Evolutionary conservation across 306 rosid species (phyloP), one percentile per base, ranked within the genome.

Genomic region (Sicyos baderoa): DNA sequence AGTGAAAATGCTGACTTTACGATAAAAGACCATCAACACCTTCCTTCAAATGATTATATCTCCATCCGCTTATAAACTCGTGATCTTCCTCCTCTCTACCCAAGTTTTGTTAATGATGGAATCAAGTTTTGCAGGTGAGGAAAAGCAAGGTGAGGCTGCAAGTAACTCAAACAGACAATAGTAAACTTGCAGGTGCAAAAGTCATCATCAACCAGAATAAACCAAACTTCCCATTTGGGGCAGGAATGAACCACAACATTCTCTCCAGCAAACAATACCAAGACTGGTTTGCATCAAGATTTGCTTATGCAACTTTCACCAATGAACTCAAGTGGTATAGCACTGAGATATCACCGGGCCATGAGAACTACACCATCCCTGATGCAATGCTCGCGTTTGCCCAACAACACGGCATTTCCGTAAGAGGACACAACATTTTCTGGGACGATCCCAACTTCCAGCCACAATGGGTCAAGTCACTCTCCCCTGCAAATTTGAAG

Each of bases 281-380:
- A 15, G 74, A 85, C 3, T 88, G 97, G 97, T 85, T 88, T 73
- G 58, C 79, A 1, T 78, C 88, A 1, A 85, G 88, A 71, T 91
- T 91, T 83, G 75, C 78, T 3, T 85, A 81, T 32, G 78, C 97
- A 3, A 78, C 82, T 29, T 91, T 88, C 51, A 86, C 32, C 40
- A 62, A 91, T 14, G 97, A 88, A 77, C 89, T 91, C 88, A 91
- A 91, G 56, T 91, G 96, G 97, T 84, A 88, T 71, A 75, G 73
- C 75, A 91, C 70, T 0, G 97, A 91, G 65, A 6, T 0, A 0
- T 11, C 56, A 2, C 84, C 0, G 10, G 94, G 97, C 62, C 37
- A 45, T 0, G 83, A 73, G 25, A 72, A 86, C 83, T 91, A 87
- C 63, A 17, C 80, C 0, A 59, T 8, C 4, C 76, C 92, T 0